phyloP scores from a whole-genome alignment of 2,329 filamentous ascomycete genomes.

The Sporothrix euskadiensis region DNA sequence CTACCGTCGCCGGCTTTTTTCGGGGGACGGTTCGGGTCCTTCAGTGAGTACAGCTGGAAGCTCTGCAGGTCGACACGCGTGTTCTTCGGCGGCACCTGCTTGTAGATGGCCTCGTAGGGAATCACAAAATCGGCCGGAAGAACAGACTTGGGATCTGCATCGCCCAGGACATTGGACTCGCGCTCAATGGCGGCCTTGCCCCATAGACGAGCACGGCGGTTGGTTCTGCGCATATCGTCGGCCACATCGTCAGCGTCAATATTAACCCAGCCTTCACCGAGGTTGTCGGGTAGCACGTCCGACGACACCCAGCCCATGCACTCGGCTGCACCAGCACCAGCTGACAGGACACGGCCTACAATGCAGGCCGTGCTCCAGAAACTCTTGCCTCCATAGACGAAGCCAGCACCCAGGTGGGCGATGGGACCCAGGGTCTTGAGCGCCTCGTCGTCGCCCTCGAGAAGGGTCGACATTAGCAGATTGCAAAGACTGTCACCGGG shows the following conservation, averaged over 20 bases:
- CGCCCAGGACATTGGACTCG: constrained; percentile 61
- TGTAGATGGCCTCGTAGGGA: constrained; percentile 57
- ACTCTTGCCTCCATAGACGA: constrained; percentile 63
- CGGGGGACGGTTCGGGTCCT: constrained; percentile 47
- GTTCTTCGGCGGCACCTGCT: constrained; percentile 47
- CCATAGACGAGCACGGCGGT: constrained; percentile 55
- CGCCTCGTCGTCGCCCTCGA: constrained; percentile 64
- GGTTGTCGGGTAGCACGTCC: constrained; percentile 54
- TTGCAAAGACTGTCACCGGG: constrained; percentile 64
- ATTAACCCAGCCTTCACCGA: constrained; percentile 60
- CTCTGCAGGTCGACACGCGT: constrained; percentile 53
- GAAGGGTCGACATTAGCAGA: constrained; percentile 64
- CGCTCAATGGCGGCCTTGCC: constrained; percentile 60
- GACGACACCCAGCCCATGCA: constrained; percentile 70
- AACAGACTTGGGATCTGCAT: constrained; percentile 55
- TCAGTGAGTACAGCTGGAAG: constrained; percentile 50
- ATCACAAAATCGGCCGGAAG: constrained; percentile 64
- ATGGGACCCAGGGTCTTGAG: constrained; percentile 59
- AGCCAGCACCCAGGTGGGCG: constrained; percentile 64
- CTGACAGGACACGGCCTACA: constrained; percentile 64
- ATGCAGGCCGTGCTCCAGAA: constrained; percentile 70
- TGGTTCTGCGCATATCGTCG: constrained; percentile 35
- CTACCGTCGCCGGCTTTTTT: constrained; percentile 20
- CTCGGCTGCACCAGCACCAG: constrained; percentile 61
- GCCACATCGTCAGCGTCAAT: constrained; percentile 56